A percentile compares a stretch with the other conserved stretches of the same genome.
Evolutionary conservation across 116 monocot genomes (phyloP).

Genomic region (Iris pallida): DNA sequence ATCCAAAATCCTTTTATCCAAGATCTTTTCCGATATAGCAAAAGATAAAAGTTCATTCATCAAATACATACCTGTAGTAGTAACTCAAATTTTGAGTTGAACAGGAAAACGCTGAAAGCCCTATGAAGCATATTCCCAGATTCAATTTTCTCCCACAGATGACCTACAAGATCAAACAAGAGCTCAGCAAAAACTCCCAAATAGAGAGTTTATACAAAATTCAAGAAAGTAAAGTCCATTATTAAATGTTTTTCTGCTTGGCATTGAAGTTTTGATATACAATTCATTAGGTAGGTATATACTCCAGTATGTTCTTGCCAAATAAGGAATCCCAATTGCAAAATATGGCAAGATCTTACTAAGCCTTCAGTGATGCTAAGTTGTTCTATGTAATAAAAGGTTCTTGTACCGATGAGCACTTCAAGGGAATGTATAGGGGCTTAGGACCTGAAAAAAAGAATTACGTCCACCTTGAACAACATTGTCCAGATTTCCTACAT

Average conservation of each 20-base stretch:
- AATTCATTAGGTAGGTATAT: no score
- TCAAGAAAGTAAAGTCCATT: background rate
- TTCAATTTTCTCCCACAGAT: conserved; percentile 42
- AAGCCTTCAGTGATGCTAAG: no score
- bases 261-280: background rate
- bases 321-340: background rate
- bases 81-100: conserved; percentile 40
- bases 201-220: conserved; percentile 19
- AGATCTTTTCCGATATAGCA: background rate
- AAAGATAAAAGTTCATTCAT: background rate
- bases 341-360: no score
- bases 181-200: conserved; percentile 7
- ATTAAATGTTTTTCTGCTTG: background rate
- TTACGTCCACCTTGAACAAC: no score
- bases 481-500: no score
- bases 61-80: conserved; percentile 24
- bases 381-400: no score
- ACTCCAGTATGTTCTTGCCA: background rate
- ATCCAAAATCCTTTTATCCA: background rate
- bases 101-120: conserved; percentile 38
- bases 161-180: conserved; percentile 8
- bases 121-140: conserved; percentile 34
- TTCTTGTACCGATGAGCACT: no score
- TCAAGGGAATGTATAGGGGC: no score
- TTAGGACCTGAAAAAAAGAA: no score